Evolutionary conservation across 1,284 basidiomycete species (phyloP).

Genomic region (Ceratobasidium sp.): DNA sequence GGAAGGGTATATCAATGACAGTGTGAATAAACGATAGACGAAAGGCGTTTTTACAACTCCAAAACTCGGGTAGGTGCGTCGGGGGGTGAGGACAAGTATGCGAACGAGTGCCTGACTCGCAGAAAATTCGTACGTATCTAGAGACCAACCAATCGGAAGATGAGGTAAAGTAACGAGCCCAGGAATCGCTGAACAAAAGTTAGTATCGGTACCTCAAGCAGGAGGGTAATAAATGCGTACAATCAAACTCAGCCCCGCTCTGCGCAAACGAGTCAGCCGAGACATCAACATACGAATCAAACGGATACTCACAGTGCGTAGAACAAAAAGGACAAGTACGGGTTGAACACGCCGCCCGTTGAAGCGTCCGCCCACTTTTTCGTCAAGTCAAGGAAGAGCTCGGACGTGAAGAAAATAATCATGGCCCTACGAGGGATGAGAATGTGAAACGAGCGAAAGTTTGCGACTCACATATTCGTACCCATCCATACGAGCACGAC

Average conservation of each 20-base stretch:
- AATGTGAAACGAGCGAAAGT: constrained; percentile 33
- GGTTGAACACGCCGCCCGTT: constrained; percentile 66
- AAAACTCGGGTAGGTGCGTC: too few species aligned
- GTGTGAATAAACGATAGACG: too few species aligned
- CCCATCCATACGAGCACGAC: constrained; percentile 86
- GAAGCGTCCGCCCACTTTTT: not conserved
- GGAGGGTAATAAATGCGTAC: constrained; percentile 4
- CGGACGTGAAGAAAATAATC: constrained; percentile 83
- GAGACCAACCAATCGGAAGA: constrained; percentile 71
- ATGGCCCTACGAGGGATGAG: constrained; percentile 57
- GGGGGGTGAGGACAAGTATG: too few species aligned
- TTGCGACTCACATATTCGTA: constrained; percentile 70
- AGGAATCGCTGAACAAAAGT: constrained; percentile 60
- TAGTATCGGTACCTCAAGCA: not conserved
- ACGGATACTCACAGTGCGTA: constrained; percentile 68
- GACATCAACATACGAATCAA: not conserved
- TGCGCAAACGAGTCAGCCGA: constrained; percentile 46
- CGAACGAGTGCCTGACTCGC: too few species aligned
- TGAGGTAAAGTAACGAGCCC: constrained; percentile 77
- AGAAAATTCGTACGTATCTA: too few species aligned
- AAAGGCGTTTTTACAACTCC: too few species aligned
- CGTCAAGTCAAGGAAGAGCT: constrained; percentile 62
- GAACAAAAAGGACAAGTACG: constrained; percentile 84
- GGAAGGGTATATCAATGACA: too few species aligned
- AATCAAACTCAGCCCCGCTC: constrained; percentile 77